phyloP scores from a whole-genome alignment of 2,329 filamentous ascomycete genomes.

The Ilyonectria mors-panacis region DNA sequence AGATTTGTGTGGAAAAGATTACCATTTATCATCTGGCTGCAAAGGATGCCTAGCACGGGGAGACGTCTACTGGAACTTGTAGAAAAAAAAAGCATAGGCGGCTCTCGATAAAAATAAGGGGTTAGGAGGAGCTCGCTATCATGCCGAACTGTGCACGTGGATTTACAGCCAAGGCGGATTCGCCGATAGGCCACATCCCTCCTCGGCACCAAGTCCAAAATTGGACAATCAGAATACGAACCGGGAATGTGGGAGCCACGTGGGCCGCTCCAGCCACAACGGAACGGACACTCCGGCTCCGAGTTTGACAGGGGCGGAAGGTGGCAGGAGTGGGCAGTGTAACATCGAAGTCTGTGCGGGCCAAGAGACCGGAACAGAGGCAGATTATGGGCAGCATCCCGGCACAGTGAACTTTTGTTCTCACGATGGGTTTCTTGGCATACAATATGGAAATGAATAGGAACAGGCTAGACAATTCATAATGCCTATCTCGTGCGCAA shows the following conservation, averaged over 20 bases:
- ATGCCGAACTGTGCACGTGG: neutral
- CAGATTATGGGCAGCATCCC: no score
- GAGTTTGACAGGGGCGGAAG: neutral
- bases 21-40: no score
- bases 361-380: neutral
- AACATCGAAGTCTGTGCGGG: neutral
- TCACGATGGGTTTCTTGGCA: no score
- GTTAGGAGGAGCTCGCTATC: neutral
- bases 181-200: neutral
- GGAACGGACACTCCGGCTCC: neutral
- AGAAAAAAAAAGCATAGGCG: neutral
- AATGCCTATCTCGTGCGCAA: no score
- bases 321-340: neutral
- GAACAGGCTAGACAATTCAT: no score
- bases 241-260: neutral
- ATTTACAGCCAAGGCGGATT: neutral
- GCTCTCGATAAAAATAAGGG: neutral
- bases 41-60: neutral
- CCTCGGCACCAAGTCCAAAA: neutral
- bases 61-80: neutral
- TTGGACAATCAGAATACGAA: neutral
- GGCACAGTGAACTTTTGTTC: no score
- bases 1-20: no score
- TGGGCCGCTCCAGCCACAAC: neutral
- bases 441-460: no score